A percentile compares a stretch with the other conserved stretches of the same genome.
Conservation (phyloP, 106 monocot genomes). For the Dioscorea alata region DNA sequence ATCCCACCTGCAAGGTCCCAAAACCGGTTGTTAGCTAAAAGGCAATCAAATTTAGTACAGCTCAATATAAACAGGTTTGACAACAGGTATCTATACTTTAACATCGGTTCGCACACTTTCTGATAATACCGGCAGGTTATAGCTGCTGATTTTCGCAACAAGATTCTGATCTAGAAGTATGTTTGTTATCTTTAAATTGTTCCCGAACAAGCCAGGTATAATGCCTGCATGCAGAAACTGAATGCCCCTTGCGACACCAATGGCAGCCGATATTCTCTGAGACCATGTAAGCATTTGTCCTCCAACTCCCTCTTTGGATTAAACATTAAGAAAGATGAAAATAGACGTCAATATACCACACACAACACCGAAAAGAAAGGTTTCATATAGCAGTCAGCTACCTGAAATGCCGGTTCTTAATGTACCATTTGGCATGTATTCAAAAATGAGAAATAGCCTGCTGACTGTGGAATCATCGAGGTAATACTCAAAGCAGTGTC, state of each 20-base stretch:
- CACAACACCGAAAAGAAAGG: neutral
- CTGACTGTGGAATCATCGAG: slow-evolving; percentile 77
- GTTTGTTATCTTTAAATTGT: slow-evolving; percentile 65
- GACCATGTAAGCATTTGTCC: slow-evolving; percentile 72
- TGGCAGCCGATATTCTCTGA: slow-evolving; percentile 77
- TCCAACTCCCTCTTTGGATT: slow-evolving; percentile 27
- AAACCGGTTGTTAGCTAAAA: neutral
- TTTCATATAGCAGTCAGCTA: slow-evolving; percentile 9
- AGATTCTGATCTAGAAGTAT: slow-evolving; percentile 82
- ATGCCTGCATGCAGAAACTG: slow-evolving; percentile 88
- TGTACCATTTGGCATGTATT: slow-evolving; percentile 77
- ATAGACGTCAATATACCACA: neutral
- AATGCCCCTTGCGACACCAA: slow-evolving; percentile 79
- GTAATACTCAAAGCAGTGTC: slow-evolving; percentile 88
- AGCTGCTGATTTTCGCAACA: slow-evolving; percentile 84
- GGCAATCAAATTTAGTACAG: too few relatives aligned
- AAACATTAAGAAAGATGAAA: neutral
- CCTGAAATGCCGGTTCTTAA: slow-evolving; percentile 72
- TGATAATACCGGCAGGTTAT: slow-evolving; percentile 68
- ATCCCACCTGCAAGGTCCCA: slow-evolving; percentile 27
- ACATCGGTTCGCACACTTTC: slow-evolving; percentile 36
- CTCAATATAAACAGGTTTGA: neutral
- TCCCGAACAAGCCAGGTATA: slow-evolving; percentile 77
- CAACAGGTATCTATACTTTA: slow-evolving; percentile 14
- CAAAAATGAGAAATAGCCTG: slow-evolving; percentile 77